A percentile compares a stretch with the other conserved stretches of the same genome.
Conservation (phyloP, 768 basidiomycete genomes). For the Lyophyllum atratum region DNA sequence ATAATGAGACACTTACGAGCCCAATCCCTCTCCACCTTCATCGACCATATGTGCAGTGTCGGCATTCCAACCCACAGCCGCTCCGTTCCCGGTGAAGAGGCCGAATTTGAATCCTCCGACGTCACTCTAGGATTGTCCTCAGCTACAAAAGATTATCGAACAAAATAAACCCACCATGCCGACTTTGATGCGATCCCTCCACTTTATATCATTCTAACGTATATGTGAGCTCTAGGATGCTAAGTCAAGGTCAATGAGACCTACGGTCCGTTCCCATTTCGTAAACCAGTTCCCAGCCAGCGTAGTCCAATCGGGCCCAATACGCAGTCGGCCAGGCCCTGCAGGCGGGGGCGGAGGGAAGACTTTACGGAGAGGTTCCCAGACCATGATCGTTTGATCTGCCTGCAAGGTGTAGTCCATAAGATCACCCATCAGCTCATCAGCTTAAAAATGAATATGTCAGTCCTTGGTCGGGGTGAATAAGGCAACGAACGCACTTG, state of each 20-base stretch:
- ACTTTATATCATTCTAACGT: slow-evolving; percentile 34
- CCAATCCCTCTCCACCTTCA: slow-evolving; percentile 33
- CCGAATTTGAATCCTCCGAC: slow-evolving; percentile 38
- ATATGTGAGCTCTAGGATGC: not conserved
- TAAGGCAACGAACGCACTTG: slow-evolving; percentile 21
- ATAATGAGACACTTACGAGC: slow-evolving; percentile 26
- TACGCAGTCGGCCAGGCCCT: slow-evolving; percentile 35
- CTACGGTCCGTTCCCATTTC: slow-evolving; percentile 40
- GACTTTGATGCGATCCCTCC: slow-evolving; percentile 34
- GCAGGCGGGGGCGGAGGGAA: slow-evolving; percentile 36
- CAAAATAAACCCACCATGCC: slow-evolving; percentile 31
- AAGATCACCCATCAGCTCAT: slow-evolving; percentile 38
- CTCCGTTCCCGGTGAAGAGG: slow-evolving; percentile 35
- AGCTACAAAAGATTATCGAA: not conserved
- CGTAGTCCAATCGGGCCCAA: slow-evolving; percentile 40
- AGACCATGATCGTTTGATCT: slow-evolving; percentile 38
- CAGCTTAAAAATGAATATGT: slow-evolving; percentile 22
- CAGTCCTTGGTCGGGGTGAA: not conserved
- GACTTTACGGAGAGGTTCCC: slow-evolving; percentile 39
- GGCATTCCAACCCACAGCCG: slow-evolving; percentile 41
- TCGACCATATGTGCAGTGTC: slow-evolving; percentile 38
- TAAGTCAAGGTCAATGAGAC: not conserved
- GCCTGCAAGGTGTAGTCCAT: slow-evolving; percentile 39
- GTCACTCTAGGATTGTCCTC: slow-evolving; percentile 23
- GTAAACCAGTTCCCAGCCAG: slow-evolving; percentile 42